Evolutionary conservation across 179 eudicot genomes (phyloP).

Genomic region (Silene coronaria): DNA sequence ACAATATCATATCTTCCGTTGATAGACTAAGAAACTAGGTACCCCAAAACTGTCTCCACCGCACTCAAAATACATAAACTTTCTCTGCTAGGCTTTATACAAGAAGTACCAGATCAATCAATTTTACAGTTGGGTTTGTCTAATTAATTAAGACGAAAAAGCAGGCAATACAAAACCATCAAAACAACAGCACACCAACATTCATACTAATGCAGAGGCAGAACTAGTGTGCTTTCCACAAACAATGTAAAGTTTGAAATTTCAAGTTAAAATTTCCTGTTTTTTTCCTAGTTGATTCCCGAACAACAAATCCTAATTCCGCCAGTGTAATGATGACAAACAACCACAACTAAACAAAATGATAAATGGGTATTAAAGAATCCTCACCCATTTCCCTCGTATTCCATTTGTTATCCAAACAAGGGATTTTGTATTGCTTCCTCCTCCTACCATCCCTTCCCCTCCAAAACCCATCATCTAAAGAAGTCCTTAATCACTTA

Average conservation of each 20-base stretch:
- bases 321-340: neutral
- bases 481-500: neutral
- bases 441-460: too few species aligned
- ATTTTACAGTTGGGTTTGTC: neutral
- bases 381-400: too few species aligned
- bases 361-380: neutral
- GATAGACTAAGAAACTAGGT: neutral
- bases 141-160: neutral
- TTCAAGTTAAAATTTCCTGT: too few species aligned
- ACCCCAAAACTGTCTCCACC: neutral
- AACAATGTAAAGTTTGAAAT: too few species aligned
- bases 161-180: neutral
- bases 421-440: too few species aligned
- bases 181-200: neutral
- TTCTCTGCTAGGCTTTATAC: neutral
- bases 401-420: too few species aligned
- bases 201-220: neutral
- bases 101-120: neutral
- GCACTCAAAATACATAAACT: neutral
- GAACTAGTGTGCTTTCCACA: too few species aligned
- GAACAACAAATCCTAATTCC: neutral
- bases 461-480: too few species aligned
- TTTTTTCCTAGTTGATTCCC: neutral
- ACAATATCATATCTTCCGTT: neutral
- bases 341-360: too few species aligned